phyloP scores from a whole-genome alignment of 2,329 filamentous ascomycete genomes.

The Nemania sp. region DNA sequence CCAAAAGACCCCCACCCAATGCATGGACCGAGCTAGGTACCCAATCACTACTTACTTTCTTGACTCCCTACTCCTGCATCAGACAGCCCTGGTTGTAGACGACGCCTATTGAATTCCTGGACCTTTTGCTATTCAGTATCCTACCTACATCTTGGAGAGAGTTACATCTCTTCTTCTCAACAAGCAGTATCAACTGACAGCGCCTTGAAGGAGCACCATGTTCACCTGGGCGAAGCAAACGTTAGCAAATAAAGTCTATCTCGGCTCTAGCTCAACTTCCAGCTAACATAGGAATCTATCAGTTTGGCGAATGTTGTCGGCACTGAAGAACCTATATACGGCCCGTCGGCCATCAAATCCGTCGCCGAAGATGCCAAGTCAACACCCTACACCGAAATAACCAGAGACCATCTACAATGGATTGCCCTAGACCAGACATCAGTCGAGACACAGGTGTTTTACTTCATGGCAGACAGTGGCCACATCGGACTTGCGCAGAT shows the following conservation, averaged over 20 bases:
- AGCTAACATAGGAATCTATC: constrained; percentile 32
- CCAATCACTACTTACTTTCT: constrained; percentile 1
- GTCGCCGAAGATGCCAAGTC: constrained; percentile 80
- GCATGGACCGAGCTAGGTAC: no score
- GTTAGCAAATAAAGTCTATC: constrained; percentile 54
- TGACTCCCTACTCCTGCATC: constrained; percentile 20
- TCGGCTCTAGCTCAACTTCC: constrained; percentile 27
- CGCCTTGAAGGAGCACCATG: constrained; percentile 58
- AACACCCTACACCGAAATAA: constrained; percentile 78
- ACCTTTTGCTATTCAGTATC: not conserved
- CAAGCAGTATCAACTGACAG: not conserved
- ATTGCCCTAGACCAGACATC: constrained; percentile 76
- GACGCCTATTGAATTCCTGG: not conserved
- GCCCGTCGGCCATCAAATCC: constrained; percentile 81
- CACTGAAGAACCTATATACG: constrained; percentile 95
- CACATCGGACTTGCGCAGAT: constrained; percentile 80
- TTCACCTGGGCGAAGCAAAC: constrained; percentile 95
- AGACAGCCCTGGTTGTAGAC: constrained; percentile 1
- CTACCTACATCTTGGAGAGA: not conserved
- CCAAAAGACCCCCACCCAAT: constrained; percentile 17
- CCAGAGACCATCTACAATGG: constrained; percentile 82
- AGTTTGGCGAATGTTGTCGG: constrained; percentile 81
- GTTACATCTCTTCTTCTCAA: not conserved
- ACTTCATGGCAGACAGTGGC: constrained; percentile 79
- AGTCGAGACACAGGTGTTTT: constrained; percentile 96